Evolutionary conservation across 495 filamentous ascomycete species (phyloP), one percentile per base, ranked within the genome.

Genomic region (Annulohypoxylon bovei): DNA sequence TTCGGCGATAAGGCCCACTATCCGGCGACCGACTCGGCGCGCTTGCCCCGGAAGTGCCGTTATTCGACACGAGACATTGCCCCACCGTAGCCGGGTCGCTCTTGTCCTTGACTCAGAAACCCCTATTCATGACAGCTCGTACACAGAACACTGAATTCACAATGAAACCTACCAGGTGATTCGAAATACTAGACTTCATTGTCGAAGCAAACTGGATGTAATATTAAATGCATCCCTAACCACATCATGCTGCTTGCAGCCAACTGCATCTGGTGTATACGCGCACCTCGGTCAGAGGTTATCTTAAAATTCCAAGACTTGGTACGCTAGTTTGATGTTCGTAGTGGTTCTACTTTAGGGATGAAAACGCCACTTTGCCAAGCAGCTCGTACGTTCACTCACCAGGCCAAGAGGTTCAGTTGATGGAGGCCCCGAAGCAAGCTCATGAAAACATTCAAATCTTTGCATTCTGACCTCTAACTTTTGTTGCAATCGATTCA

Each of bases 1-100:
- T 35, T 67, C 64, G 64, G 64, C 23, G 54, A 59, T 67, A 67
- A 60, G 46, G 33, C 35, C 64, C 42, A 42, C 64, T 22, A 22
- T 1, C 9, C 64, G 54, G 64, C 55, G 46, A 60, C 64, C 64
- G 64, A 67, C 23, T 23, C 64, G 20, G 64, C 42, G 33, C 9
- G 33, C 5, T 33, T 40, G 32, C 23, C 54, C 54, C 33, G 54
- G 35, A 40, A 25, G 14, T 28, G 54, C 54, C 33, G 35, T 57
- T 18, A n/a, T 39, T 42, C 5, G 18, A 42, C 11, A n/a, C 22
- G 53, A 40, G 25, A 28, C n/a, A 16, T 25, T 20, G 7, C 28
- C 28, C n/a, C 27, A 3, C 28, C 47, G 46, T 53, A 32, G 14
- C 20, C n/a, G 18, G 2, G 27, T 53, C 28, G n/a, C 9, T 33